These are phyloP conservation scores for Pestalotiopsis fici DNA, from an alignment of 2,329 filamentous ascomycete genomes.

Conservation along the genomic window DNA sequence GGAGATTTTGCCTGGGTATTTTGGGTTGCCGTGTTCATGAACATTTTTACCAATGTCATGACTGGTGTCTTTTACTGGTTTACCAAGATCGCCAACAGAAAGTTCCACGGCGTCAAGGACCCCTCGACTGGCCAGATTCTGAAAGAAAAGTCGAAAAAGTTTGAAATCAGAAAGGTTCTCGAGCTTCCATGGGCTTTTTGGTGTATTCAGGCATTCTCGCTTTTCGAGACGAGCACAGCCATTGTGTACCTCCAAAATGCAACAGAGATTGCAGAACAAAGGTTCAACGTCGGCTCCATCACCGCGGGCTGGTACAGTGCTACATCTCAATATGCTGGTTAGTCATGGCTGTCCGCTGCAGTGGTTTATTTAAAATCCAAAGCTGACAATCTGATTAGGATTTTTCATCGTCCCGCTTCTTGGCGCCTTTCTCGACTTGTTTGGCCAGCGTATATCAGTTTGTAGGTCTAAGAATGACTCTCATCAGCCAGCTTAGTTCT, in stretches of 20 bases:
- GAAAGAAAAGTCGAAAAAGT: constrained; percentile 59
- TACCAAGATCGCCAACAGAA: constrained; percentile 48
- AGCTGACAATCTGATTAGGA: no score
- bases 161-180: constrained; percentile 56
- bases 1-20: constrained; percentile 64
- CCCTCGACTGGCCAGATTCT: constrained; percentile 59
- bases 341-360: no score
- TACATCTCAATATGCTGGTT: constrained; percentile 51
- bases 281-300: constrained; percentile 54
- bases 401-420: constrained; percentile 61
- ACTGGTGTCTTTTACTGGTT: constrained; percentile 58
- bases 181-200: constrained; percentile 63
- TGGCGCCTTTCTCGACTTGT: constrained; percentile 56
- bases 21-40: constrained; percentile 65
- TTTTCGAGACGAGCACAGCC: constrained; percentile 58
- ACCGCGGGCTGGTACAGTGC: constrained; percentile 63
- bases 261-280: constrained; percentile 61
- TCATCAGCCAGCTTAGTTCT: background rate
- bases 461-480: constrained; percentile 25
- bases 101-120: constrained; percentile 48
- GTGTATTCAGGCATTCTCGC: constrained; percentile 52
- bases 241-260: constrained; percentile 57
- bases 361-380: no score
- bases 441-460: constrained; percentile 52
- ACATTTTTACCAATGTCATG: constrained; percentile 60